A percentile compares a stretch with the other conserved stretches of the same genome.
Conservation (phyloP, 2,329 filamentous ascomycete genomes). For the Calonectria hongkongensis region DNA sequence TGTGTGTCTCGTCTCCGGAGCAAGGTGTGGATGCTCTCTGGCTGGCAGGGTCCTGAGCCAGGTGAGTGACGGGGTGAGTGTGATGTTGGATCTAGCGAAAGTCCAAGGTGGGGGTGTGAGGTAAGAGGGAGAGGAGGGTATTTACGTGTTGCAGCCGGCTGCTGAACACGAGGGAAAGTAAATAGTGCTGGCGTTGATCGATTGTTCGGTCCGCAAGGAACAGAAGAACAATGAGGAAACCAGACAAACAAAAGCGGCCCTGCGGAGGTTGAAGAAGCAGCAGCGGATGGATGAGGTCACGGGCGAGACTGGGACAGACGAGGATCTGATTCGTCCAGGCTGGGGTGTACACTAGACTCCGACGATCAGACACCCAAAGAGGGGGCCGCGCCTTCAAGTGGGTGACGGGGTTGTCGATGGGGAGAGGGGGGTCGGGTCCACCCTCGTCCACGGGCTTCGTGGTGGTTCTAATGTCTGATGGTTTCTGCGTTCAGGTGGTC, state of each 20-base stretch:
- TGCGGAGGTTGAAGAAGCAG: conserved; percentile 54
- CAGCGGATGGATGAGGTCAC: conserved; percentile 54
- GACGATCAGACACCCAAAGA: conserved; percentile 55
- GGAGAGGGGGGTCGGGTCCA: conserved; percentile 48
- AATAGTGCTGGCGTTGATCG: conserved; percentile 49
- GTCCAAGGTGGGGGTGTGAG: conserved; percentile 45
- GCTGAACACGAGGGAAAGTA: conserved; percentile 54
- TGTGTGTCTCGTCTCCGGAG: conserved; percentile 53
- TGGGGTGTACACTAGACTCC: conserved; percentile 46
- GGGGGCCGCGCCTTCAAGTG: conserved; percentile 50
- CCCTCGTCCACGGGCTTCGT: conserved; percentile 50
- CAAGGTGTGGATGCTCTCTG: conserved; percentile 44
- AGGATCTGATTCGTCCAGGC: conserved; percentile 52
- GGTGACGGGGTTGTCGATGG: conserved; percentile 46
- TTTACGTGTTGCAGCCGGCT: conserved; percentile 56
- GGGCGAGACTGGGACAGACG: conserved; percentile 49
- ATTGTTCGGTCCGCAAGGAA: conserved; percentile 55
- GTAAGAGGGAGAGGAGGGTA: conserved; percentile 38
- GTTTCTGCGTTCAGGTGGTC: conserved; percentile 44
- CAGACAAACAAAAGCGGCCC: conserved; percentile 44
- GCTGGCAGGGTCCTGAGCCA: conserved; percentile 13
- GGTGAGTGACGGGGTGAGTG: conserved; percentile 45
- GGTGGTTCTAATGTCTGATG: conserved; percentile 46
- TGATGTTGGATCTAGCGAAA: conserved; percentile 48
- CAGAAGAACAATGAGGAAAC: conserved; percentile 54